phyloP scores from a whole-genome alignment of 495 filamentous ascomycete genomes.

The Parachaetomium inaequale region DNA sequence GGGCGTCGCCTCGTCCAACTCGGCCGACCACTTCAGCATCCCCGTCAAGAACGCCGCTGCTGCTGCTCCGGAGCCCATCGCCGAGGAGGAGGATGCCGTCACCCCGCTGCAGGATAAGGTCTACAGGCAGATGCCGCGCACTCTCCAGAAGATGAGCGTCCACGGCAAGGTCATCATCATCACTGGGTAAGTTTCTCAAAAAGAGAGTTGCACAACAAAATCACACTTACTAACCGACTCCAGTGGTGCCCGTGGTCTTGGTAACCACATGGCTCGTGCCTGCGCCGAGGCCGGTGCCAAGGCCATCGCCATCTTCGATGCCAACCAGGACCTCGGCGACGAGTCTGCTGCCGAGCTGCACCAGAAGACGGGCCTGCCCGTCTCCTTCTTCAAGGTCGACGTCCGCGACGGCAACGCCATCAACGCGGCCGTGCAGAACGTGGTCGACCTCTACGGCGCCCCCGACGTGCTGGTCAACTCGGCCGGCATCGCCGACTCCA shows the following conservation, averaged over 20 bases:
- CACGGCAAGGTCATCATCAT: slow-evolving; percentile 65
- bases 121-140: slow-evolving; percentile 51
- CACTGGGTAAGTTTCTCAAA: slow-evolving; percentile 56
- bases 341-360: slow-evolving; percentile 61
- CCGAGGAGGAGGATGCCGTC: slow-evolving; percentile 35
- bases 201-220: not conserved
- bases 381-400: slow-evolving; percentile 73
- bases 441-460: slow-evolving; percentile 57
- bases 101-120: slow-evolving; percentile 43
- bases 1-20: slow-evolving; percentile 42
- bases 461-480: slow-evolving; percentile 77
- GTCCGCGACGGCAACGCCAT: slow-evolving; percentile 65
- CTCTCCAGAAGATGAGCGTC: slow-evolving; percentile 61
- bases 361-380: slow-evolving; percentile 63
- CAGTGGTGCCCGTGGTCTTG: slow-evolving; percentile 72
- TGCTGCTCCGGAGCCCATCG: slow-evolving; percentile 29
- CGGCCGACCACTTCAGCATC: slow-evolving; percentile 70
- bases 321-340: slow-evolving; percentile 69
- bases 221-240: slow-evolving; percentile 21
- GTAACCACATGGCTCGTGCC: slow-evolving; percentile 72
- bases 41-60: slow-evolving; percentile 62
- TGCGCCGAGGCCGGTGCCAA: slow-evolving; percentile 69
- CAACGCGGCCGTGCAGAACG: slow-evolving; percentile 55
- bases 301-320: slow-evolving; percentile 70
- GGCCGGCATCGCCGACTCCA: slow-evolving; percentile 75